Percentiles rank a stretch among this genome's conserved stretches.
phyloP scores from a whole-genome alignment of 1,284 basidiomycete species.

The Lentinula novae-zelandiae region DNA sequence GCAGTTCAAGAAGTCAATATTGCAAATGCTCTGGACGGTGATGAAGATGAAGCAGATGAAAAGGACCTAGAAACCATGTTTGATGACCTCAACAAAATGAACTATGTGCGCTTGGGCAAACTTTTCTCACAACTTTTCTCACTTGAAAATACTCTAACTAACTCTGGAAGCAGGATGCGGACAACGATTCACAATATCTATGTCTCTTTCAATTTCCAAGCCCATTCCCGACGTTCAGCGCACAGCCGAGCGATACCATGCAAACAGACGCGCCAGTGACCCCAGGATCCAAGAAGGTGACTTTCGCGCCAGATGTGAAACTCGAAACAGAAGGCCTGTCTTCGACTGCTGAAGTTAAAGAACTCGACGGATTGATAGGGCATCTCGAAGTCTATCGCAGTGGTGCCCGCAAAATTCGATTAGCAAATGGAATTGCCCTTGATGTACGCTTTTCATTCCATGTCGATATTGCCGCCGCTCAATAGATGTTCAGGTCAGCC shows the following conservation, averaged over 20 bases:
- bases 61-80: conserved; percentile 84
- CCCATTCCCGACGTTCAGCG: conserved; percentile 79
- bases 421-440: conserved; percentile 75
- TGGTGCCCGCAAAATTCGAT: conserved; percentile 83
- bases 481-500: conserved; percentile 56
- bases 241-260: conserved; percentile 17
- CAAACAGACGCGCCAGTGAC: conserved; percentile 18
- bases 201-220: conserved; percentile 93
- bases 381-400: conserved; percentile 80
- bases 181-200: conserved; percentile 59
- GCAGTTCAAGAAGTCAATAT: conserved; percentile 47
- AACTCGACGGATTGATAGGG: conserved; percentile 76
- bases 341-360: conserved; percentile 27
- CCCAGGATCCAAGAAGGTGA: conserved; percentile 42
- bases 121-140: too few relatives aligned
- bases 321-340: conserved; percentile 24
- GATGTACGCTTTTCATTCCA: conserved; percentile 54
- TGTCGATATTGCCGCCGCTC: conserved; percentile 7
- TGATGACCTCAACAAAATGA: conserved; percentile 65
- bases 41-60: conserved; percentile 79
- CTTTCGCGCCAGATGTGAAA: conserved; percentile 62
- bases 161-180: conserved; percentile 34
- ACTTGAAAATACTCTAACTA: not conserved
- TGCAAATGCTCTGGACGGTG: conserved; percentile 75
- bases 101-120: conserved; percentile 32